Evolutionary conservation across 495 filamentous ascomycete genomes (phyloP), one percentile per base, ranked within the genome.

Genomic region (Tuber brumale): DNA sequence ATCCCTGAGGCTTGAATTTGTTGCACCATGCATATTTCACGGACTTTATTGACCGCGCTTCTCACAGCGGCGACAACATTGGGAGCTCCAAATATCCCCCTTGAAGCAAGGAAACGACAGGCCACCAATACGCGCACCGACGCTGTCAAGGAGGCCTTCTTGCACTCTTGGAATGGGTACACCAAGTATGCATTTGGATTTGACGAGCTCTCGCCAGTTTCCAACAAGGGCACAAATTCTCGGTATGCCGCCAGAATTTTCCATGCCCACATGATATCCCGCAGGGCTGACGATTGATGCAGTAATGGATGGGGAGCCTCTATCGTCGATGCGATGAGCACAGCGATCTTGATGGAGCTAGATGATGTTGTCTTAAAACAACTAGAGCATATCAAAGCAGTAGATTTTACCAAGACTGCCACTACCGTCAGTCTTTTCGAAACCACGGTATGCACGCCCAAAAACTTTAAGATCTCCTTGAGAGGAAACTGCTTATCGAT

Each of bases 231-330:
- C 69, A 86, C 85, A 19, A 90, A 96, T 81, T 92, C 92, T 48
- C 88, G 92, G 92, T 93, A 84, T 79, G 86, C 37, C 41, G 43
- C 46, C 21, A 48, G 19, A 70, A 74, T 41, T 46, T 77, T 37
- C 66, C 69, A 16, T 70, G 44, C 35, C 61, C 48, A 41, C 69
- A 69, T 19, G 70, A 71, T 74, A 73, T 75, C 72, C 27, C 27
- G 14, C 27, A 66, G 27, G 75, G 35, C 77, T 79, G 19, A 75
- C 44, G 37, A 43, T 51, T 27, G 21, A 69, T 61, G 8, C 46
- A 93, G 93, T 75, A 95, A 95, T 82, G 91, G 91, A 77, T 97
- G 94, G 94, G 94, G 94, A 18, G 93, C 94, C 66, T 92, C 89
- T 61, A 92, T 93, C 9, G 88, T 95, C 21, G 94, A 97, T 85